phyloP scores from a whole-genome alignment of 208 protist genomes.

The Leishmania guyanensis region DNA sequence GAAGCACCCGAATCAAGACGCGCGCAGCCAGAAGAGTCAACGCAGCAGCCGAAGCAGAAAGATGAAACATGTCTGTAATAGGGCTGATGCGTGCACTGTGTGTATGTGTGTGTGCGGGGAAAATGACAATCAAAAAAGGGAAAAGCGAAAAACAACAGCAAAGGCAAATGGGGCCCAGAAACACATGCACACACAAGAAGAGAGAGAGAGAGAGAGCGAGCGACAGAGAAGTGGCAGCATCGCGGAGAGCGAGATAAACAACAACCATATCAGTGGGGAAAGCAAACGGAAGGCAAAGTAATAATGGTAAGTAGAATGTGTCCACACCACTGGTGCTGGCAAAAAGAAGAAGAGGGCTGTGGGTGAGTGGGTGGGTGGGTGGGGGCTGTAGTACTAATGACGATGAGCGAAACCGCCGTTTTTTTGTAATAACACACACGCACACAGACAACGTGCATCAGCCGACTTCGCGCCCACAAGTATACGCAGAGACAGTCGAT shows the following conservation, averaged over 20 bases:
- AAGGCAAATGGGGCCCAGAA: background rate
- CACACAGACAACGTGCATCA: background rate
- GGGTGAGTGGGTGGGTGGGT: background rate
- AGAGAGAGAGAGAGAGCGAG: background rate
- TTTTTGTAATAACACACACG: background rate
- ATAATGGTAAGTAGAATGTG: background rate
- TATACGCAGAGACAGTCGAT: background rate
- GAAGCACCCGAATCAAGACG: background rate
- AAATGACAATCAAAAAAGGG: background rate
- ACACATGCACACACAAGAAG: background rate
- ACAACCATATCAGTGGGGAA: background rate
- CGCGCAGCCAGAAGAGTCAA: slow-evolving; percentile 2
- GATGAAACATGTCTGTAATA: too few species aligned
- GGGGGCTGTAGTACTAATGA: too few species aligned
- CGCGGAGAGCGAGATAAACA: background rate
- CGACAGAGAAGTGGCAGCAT: background rate
- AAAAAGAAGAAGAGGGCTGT: background rate
- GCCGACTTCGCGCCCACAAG: background rate
- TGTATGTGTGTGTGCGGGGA: too few species aligned
- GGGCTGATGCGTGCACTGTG: too few species aligned
- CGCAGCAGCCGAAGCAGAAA: background rate
- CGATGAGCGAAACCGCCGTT: background rate
- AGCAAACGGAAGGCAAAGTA: background rate
- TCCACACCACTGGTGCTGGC: background rate
- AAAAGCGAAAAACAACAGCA: slow-evolving; percentile 2